Evolutionary conservation across 108 stramenopile species (phyloP).

Genomic region (Fistulifera pelliculosa): DNA sequence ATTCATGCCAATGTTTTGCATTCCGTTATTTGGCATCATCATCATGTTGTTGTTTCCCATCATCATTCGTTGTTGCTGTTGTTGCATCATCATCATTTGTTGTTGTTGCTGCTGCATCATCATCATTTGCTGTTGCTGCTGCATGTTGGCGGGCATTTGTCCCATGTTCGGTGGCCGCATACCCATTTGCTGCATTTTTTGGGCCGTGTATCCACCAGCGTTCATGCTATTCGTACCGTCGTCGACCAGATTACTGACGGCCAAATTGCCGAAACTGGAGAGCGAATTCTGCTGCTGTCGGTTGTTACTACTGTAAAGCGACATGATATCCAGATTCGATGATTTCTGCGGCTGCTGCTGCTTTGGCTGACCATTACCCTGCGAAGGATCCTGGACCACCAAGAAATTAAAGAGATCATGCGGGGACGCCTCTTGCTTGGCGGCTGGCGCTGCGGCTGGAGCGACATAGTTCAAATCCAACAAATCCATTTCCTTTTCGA

Average conservation of each 20-base stretch:
- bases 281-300: too few species aligned
- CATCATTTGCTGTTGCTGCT: constrained; percentile 9
- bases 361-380: constrained; percentile 5
- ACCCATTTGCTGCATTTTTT: constrained; percentile 4
- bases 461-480: constrained; percentile 18
- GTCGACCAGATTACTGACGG: constrained; percentile 1
- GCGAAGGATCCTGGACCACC: constrained; percentile 1
- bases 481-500: constrained; percentile 10
- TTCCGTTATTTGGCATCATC: constrained; percentile 13
- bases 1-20: constrained; percentile 8
- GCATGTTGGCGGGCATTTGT: neutral
- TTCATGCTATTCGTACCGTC: constrained; percentile 5
- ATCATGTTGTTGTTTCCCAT: constrained; percentile 18
- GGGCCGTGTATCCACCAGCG: neutral
- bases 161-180: constrained; percentile 10
- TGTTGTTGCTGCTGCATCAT: constrained; percentile 22
- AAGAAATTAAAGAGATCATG: constrained; percentile 9
- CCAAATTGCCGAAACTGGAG: too few species aligned
- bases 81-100: constrained; percentile 7
- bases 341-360: constrained; percentile 15
- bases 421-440: constrained; percentile 16
- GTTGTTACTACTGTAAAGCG: constrained; percentile 5
- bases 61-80: constrained; percentile 24
- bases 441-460: constrained; percentile 16
- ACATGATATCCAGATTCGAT: constrained; percentile 7